Percentiles rank a stretch among this genome's conserved stretches.
Conservation (phyloP, 1,284 basidiomycete genomes). For the Fomitopsis palustris region DNA sequence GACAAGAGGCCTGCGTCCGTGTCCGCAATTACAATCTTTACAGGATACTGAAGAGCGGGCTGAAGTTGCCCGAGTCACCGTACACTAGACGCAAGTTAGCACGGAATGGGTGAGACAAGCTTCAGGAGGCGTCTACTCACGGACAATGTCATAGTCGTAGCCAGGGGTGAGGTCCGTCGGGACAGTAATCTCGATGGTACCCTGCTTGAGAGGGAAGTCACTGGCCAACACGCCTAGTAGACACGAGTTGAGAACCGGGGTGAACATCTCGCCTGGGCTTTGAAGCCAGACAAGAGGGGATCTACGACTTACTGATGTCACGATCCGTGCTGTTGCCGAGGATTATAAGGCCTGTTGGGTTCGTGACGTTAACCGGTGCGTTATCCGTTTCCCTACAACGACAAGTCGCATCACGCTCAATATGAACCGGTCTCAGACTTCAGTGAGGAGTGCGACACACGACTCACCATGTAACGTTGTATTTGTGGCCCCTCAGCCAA, state of each 20-base stretch:
- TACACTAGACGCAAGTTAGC: conserved; percentile 25
- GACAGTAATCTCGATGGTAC: conserved; percentile 31
- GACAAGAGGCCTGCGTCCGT: too few species aligned
- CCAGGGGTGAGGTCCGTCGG: conserved; percentile 19
- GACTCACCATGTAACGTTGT: conserved; percentile 44
- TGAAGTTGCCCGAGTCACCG: conserved; percentile 34
- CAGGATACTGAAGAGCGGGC: conserved; percentile 27
- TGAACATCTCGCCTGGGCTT: too few species aligned
- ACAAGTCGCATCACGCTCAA: neutral
- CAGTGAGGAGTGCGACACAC: neutral
- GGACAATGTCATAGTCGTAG: conserved; percentile 26
- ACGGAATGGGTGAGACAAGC: neutral
- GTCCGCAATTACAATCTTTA: neutral
- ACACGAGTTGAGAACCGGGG: neutral
- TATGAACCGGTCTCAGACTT: too few species aligned
- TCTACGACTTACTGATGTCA: conserved; percentile 23
- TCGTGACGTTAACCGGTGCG: conserved; percentile 44
- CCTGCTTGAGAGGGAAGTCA: conserved; percentile 38
- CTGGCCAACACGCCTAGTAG: conserved; percentile 31
- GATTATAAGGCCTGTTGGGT: conserved; percentile 37
- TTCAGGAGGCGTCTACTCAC: conserved; percentile 23
- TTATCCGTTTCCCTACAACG: conserved; percentile 38
- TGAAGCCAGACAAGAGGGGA: too few species aligned
- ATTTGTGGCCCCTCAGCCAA: conserved; percentile 39
- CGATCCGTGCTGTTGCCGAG: conserved; percentile 34